Evolutionary conservation across 2,329 filamentous ascomycete genomes (phyloP), one percentile per base, ranked within the genome.

Genomic region (Penicillium sp.): DNA sequence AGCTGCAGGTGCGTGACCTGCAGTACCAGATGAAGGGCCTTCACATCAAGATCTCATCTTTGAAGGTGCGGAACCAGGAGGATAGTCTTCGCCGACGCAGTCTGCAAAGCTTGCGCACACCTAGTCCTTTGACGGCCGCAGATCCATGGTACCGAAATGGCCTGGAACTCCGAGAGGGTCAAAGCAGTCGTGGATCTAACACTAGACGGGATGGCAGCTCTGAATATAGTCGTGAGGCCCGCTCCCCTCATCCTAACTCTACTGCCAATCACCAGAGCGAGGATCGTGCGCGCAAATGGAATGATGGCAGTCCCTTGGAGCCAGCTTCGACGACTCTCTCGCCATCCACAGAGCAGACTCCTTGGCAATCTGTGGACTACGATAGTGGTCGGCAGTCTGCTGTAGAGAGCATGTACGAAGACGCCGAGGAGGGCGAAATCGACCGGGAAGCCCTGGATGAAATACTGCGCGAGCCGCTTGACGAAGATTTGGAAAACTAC

Each of bases 1-100:
- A 83, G n/a, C 79, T 84, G 12, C 84, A 88, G 62, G 82, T 88
- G 63, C 82, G 85, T 7, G 81, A 83, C 62, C 75, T 95, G 38
- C 88, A 89, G 52, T 86, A 89, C 57, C 89, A 95, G 66, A 88
- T 95, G 81, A 84, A 87, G 48, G 89, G 87, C 46, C 76, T 95
- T 41, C 91, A 90, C 64, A 88, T 87, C 52, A 89, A 89, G 62
- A 90, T 95, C 31, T 91, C 89, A 1, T 86, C 78, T 13, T 70
- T 95, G 37, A 86, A 88, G 59, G 83, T 90, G 54, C 85, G 89
- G 60, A 87, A 88, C 0, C 81, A 87, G 18, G 87, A 87, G 50
- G 90, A 95, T 59, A 89, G 81, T 59, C 69, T 95, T 61, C 84
- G 88, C 62, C 81, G 90, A 44, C 81, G 84, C 47, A 95, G 88